Evolutionary conservation across 2,329 filamentous ascomycete species (phyloP).

Genomic region (Stemphylium beticola): DNA sequence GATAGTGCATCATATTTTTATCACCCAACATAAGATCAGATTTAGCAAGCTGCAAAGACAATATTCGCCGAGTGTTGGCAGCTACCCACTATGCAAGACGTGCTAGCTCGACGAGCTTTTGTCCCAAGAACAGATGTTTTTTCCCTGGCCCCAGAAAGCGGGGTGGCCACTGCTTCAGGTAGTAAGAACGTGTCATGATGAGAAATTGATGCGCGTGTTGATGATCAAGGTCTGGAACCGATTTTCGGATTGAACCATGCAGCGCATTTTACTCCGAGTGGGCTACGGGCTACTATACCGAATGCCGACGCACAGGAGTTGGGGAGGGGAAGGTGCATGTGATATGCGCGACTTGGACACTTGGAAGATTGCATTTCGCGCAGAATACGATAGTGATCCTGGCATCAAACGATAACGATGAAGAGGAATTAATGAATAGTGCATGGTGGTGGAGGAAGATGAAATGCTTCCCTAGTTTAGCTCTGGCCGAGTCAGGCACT

Average conservation of each 20-base stretch:
- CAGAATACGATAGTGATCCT: neutral
- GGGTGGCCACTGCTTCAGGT: neutral
- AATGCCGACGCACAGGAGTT: neutral
- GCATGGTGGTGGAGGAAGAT: neutral
- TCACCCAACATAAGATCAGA: neutral
- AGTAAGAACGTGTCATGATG: neutral
- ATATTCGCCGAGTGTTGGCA: neutral
- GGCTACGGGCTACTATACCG: neutral
- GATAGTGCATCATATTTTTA: too few species aligned
- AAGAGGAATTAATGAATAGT: neutral
- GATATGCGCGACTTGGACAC: neutral
- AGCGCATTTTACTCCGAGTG: neutral
- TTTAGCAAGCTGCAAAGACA: neutral
- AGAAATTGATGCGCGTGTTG: neutral
- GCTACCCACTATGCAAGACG: neutral
- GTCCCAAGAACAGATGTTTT: neutral
- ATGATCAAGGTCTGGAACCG: neutral
- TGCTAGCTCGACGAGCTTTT: neutral
- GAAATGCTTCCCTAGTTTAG: neutral
- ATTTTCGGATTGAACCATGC: slow-evolving; percentile 1
- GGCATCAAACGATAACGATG: too few species aligned
- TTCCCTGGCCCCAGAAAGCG: slow-evolving; percentile 1
- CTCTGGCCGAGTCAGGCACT: neutral
- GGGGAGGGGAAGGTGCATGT: neutral
- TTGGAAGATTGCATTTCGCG: neutral